A percentile compares a stretch with the other conserved stretches of the same genome.
Conservation (phyloP, 2,329 filamentous ascomycete species). For the Diaporthe sp. region DNA sequence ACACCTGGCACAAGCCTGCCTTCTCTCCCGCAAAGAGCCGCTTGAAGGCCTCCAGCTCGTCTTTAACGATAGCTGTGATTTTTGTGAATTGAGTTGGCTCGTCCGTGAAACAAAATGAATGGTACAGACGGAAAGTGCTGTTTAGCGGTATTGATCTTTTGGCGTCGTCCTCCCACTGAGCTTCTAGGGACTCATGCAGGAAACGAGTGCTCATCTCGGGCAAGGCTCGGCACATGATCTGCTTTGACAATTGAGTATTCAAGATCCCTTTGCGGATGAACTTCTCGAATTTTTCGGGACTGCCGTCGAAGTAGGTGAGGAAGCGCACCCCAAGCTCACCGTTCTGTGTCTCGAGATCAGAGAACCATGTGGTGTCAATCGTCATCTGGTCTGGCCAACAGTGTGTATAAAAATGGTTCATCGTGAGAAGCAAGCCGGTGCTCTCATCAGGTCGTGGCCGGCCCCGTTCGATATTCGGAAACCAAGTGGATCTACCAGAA, state of each 20-base stretch:
- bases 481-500: slow-evolving; percentile 46
- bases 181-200: slow-evolving; percentile 34
- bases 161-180: slow-evolving; percentile 38
- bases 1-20: slow-evolving; percentile 40
- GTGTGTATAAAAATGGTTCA: slow-evolving; percentile 34
- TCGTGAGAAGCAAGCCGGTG: not conserved
- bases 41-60: slow-evolving; percentile 41
- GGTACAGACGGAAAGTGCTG: slow-evolving; percentile 44
- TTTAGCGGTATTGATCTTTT: slow-evolving; percentile 39
- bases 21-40: slow-evolving; percentile 39
- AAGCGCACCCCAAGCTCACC: slow-evolving; percentile 30
- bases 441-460: not conserved
- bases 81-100: slow-evolving; percentile 62
- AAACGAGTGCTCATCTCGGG: slow-evolving; percentile 35
- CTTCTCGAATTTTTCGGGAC: not conserved
- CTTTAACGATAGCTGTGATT: slow-evolving; percentile 36
- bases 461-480: not conserved
- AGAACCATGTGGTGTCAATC: slow-evolving; percentile 37
- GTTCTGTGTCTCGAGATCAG: slow-evolving; percentile 26
- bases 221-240: slow-evolving; percentile 28
- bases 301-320: slow-evolving; percentile 29
- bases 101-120: slow-evolving; percentile 67
- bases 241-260: slow-evolving; percentile 8
- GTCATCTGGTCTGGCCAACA: slow-evolving; percentile 32
- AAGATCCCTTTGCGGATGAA: not conserved